Evolutionary conservation across 495 filamentous ascomycete genomes (phyloP).

Genomic region (Aspergillus ostianus): DNA sequence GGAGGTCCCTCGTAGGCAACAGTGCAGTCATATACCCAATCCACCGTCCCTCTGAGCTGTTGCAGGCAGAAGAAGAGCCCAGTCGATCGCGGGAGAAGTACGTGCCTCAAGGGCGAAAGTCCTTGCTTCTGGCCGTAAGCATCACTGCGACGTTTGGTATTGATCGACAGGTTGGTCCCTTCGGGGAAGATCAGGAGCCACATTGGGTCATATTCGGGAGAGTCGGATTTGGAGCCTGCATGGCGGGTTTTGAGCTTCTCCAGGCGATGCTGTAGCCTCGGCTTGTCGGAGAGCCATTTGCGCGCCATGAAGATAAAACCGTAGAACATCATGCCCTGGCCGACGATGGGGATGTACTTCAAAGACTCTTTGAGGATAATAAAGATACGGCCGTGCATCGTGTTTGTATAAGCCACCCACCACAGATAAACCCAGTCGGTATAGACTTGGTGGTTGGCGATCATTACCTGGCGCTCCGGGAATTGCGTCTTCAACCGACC

Average conservation of each 20-base stretch:
- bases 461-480: constrained; percentile 60
- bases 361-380: constrained; percentile 70
- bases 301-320: constrained; percentile 70
- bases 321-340: constrained; percentile 67
- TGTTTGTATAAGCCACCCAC: constrained; percentile 65
- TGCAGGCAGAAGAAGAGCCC: constrained; percentile 63
- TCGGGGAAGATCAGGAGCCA: constrained; percentile 71
- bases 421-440: constrained; percentile 72
- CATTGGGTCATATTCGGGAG: constrained; percentile 60
- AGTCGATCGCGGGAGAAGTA: constrained; percentile 60
- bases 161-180: constrained; percentile 62
- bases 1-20: constrained; percentile 67
- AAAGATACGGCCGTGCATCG: constrained; percentile 66
- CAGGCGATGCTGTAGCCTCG: constrained; percentile 57
- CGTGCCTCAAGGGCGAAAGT: constrained; percentile 52
- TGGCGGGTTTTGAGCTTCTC: constrained; percentile 56
- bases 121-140: constrained; percentile 56
- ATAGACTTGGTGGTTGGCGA: constrained; percentile 70
- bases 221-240: constrained; percentile 48
- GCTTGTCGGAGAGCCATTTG: constrained; percentile 64
- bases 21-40: constrained; percentile 69
- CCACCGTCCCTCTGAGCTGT: constrained; percentile 58
- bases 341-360: constrained; percentile 62
- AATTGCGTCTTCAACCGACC: constrained; percentile 57
- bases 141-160: constrained; percentile 54